Base-by-base conservation (phyloP, 768 basidiomycete species). In the Melanogaster broomeanus region DNA sequence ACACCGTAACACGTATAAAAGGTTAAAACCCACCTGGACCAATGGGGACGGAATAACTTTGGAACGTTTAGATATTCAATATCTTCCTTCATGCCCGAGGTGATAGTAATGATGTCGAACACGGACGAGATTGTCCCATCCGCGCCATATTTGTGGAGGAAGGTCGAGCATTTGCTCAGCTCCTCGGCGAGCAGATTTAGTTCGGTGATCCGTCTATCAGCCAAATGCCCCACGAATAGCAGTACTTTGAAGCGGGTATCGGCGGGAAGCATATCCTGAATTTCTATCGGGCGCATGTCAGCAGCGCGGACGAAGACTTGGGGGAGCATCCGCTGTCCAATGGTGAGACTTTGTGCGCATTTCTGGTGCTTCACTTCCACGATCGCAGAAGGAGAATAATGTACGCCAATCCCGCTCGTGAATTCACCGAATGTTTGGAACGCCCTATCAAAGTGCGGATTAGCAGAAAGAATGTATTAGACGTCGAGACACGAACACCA, bases 211-310 rank as follows among this genome's bases (percentile, higher is more conserved):
- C 67, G 65, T 12, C 37, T 25, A 41, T 64, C 50, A 8, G 60
- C 61, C 19, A 69, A 45, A 21, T 50, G 16, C 13, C 74, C 74
- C 6, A 64, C 58, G 45, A 75, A 75, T 38, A 72, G 18, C 7
- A 76, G 39, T 7, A 75, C 16, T 37, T 77, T 72, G 63, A 73
- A 78, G 18, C 74, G 63, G 15, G 56, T 57, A 35, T 78, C 72
- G 2, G 71, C 48, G 0, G 68, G 68, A n/a, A 76, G 60, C 22
- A 75, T 43, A 51, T 77, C 76, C 3, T 76, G 76, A 27, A 78
- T 55, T 18, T 78, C 71, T 16, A 67, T 45, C 0, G 72, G 71
- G 5, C 69, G 65, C 6, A 61, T 63, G 39, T 78, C 68, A 4
- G 72, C 71, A 9, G 69, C 66, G 6, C 70, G 65, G 18, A 74